Percentiles rank a stretch among this genome's conserved stretches.
These are phyloP conservation scores for Chloris gayana DNA, from an alignment of 176 grass and related monocot genomes.

Conservation along the genomic window DNA sequence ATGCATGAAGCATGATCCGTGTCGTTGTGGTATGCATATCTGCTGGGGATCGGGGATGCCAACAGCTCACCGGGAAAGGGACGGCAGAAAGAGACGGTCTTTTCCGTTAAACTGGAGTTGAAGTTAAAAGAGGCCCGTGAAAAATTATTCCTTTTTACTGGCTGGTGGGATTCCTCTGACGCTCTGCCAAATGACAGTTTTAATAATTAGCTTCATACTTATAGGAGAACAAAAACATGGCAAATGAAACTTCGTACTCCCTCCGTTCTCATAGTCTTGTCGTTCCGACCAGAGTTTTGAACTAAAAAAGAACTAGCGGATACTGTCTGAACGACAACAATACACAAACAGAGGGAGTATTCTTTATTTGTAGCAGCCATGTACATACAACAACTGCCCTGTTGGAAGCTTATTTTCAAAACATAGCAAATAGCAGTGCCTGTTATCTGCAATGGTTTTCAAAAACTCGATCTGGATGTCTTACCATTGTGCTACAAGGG, in stretches of 20 bases:
- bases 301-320: too few relatives aligned
- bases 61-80: conserved; percentile 33
- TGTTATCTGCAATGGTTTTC: too few relatives aligned
- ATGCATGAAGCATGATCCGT: neutral
- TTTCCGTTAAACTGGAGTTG: conserved; percentile 3
- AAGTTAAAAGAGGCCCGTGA: neutral
- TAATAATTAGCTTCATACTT: neutral
- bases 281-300: too few relatives aligned
- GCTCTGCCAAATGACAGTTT: neutral
- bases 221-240: neutral
- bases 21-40: neutral
- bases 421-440: too few relatives aligned
- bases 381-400: neutral
- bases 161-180: neutral
- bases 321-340: too few relatives aligned
- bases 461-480: too few relatives aligned
- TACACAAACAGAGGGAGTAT: too few relatives aligned
- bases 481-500: too few relatives aligned
- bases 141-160: neutral
- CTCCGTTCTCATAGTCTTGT: too few relatives aligned
- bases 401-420: too few relatives aligned
- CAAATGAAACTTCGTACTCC: neutral
- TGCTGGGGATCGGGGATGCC: conserved; percentile 3
- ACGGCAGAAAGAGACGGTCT: conserved; percentile 22
- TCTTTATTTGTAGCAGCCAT: neutral